Evolutionary conservation across 192 early-diverging fungal species (phyloP), one percentile per base, ranked within the genome.

Genomic region (Podila epigama): DNA sequence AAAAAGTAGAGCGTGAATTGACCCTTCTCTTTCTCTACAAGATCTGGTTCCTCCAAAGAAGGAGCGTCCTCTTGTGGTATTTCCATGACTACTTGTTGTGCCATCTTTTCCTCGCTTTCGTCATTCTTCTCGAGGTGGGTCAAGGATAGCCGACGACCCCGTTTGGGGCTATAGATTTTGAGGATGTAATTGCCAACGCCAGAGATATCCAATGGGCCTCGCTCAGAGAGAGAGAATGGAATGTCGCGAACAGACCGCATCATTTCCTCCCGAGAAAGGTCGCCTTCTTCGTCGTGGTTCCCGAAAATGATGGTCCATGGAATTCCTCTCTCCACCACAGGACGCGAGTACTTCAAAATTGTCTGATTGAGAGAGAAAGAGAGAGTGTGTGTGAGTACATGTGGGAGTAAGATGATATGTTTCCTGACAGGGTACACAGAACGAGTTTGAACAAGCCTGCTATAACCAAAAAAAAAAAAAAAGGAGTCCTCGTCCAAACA

Each of bases 281-380:
- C 83, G 18, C 70, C 70, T 40, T 81, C 68, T 39, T 84, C 83
- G 51, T 84, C 83, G 22, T 81, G 79, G 33, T 84, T 81, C 20
- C 83, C 83, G 66, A 84, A 84, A 31, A 81, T 59, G 28, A 78
- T 79, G 20, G 75, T 81, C 82, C 77, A 77, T 41, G 73, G 73
- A 51, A 77, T 68, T 0, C 66, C 66, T 4, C 73, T 52, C 16
- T 77, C 73, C 3, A 77, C 61, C 6, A 77, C 73, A 3, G 65
- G 73, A 16, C 48, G 51, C 4, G 73, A 77, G 50, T 77, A 77
- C 33, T 77, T 77, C 28, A 77, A 34, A 4, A 77, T 77, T 11
- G 73, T 77, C 73, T 77, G 58, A 34, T 11, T 18, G 39, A 37
- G 5, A 37, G 29, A 41, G 27, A n/a, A 60, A 28, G 10, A 54